Evolutionary conservation across 148 eudicot genomes (phyloP).

Genomic region (Rhododendron vialii): DNA sequence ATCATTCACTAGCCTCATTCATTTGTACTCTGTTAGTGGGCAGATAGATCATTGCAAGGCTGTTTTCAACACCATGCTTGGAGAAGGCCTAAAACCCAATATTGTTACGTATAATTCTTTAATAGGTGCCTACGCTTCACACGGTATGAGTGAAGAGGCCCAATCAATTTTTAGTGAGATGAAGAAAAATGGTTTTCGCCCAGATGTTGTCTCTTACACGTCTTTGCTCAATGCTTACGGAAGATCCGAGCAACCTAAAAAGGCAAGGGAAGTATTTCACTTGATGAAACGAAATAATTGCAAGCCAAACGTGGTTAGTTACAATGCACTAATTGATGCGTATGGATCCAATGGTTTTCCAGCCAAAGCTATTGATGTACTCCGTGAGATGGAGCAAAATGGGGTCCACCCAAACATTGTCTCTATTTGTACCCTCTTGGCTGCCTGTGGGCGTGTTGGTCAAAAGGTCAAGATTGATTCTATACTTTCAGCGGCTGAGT

Average conservation of each 20-base stretch:
- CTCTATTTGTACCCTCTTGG: slow-evolving; percentile 76
- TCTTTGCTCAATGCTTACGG: slow-evolving; percentile 91
- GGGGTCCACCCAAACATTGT: slow-evolving; percentile 84
- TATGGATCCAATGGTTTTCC: slow-evolving; percentile 77
- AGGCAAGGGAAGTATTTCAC: slow-evolving; percentile 70
- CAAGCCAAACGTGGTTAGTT: slow-evolving; percentile 84
- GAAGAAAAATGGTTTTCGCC: slow-evolving; percentile 46
- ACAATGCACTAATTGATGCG: slow-evolving; percentile 93
- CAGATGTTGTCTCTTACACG: slow-evolving; percentile 84
- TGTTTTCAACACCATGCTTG: slow-evolving; percentile 69
- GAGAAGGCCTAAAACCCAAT: slow-evolving; percentile 78
- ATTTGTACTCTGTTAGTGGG: slow-evolving; percentile 82
- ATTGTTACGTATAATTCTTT: slow-evolving; percentile 82
- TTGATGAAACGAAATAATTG: slow-evolving; percentile 53
- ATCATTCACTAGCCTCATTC: slow-evolving; percentile 88
- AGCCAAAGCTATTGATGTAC: slow-evolving; percentile 71
- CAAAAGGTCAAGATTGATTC: slow-evolving; percentile 78
- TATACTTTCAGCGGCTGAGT: slow-evolving; percentile 73
- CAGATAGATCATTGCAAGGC: slow-evolving; percentile 76
- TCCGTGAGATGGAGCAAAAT: slow-evolving; percentile 78
- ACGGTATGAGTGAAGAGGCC: slow-evolving; percentile 74
- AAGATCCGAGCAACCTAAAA: slow-evolving; percentile 74
- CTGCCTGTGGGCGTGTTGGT: slow-evolving; percentile 85
- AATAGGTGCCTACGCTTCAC: slow-evolving; percentile 78
- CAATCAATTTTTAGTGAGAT: slow-evolving; percentile 56